Conservation (phyloP, 805 yeast species). For the Torulaspora quercuum region DNA sequence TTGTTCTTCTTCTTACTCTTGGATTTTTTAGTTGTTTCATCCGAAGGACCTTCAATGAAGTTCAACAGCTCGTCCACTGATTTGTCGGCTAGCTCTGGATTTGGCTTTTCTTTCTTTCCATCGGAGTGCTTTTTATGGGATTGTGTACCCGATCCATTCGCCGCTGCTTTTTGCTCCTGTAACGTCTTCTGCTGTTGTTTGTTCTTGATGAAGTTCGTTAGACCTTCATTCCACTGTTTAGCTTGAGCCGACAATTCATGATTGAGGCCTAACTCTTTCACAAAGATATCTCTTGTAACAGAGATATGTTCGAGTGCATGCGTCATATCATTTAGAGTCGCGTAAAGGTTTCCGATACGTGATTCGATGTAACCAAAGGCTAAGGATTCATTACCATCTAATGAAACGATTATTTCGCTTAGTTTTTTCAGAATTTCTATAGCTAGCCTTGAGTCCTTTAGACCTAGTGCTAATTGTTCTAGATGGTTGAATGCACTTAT, state of each 20-base stretch:
- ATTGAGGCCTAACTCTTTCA: constrained; percentile 58
- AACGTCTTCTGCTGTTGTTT: constrained; percentile 29
- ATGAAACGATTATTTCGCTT: constrained; percentile 45
- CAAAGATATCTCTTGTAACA: constrained; percentile 56
- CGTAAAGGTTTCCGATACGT: constrained; percentile 63
- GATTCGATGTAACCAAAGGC: constrained; percentile 63
- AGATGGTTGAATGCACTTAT: constrained; percentile 49
- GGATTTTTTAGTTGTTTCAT: constrained; percentile 33
- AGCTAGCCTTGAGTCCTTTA: constrained; percentile 55
- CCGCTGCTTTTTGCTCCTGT: constrained; percentile 31
- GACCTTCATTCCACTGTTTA: constrained; percentile 57
- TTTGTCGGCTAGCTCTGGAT: constrained; percentile 57
- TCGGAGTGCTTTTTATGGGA: constrained; percentile 23
- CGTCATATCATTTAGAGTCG: constrained; percentile 49
- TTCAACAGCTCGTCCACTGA: constrained; percentile 70
- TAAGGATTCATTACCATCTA: constrained; percentile 58
- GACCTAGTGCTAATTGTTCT: constrained; percentile 57
- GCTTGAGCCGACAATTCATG: constrained; percentile 67
- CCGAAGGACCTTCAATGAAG: constrained; percentile 60
- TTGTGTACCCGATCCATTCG: constrained; percentile 19
- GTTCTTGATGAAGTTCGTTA: constrained; percentile 40
- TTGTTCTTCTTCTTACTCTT: constrained; percentile 30
- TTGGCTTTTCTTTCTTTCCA: constrained; percentile 37
- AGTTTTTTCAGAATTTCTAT: constrained; percentile 52
- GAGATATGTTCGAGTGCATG: constrained; percentile 56